Evolutionary conservation across 108 stramenopile species (phyloP).

Genomic region (Schizochytrium sp.): DNA sequence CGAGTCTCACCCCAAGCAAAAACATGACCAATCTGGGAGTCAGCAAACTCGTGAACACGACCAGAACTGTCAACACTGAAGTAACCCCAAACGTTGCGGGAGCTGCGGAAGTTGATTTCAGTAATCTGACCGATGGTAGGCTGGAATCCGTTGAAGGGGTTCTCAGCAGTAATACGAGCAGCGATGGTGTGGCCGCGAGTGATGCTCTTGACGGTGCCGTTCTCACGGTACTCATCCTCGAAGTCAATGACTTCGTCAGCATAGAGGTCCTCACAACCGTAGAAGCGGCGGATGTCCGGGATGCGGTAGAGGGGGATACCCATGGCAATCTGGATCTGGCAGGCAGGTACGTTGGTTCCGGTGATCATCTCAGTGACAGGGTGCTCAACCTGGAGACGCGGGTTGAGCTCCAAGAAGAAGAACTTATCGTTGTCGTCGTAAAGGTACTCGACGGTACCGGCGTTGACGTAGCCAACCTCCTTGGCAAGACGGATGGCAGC

Average conservation of each 20-base stretch:
- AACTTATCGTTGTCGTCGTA: slow-evolving; percentile 91
- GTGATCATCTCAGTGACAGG: slow-evolving; percentile 99
- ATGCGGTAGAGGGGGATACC: slow-evolving; percentile 96
- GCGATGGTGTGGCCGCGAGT: slow-evolving; percentile 92
- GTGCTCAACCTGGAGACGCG: slow-evolving; percentile 97
- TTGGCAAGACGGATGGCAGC: slow-evolving; percentile 96
- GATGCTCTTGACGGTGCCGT: not conserved
- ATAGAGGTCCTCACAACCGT: slow-evolving; percentile 84
- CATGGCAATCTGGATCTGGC: slow-evolving; percentile 98
- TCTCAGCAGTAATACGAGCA: slow-evolving; percentile 98
- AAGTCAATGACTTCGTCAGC: slow-evolving; percentile 81
- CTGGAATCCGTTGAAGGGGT: slow-evolving; percentile 98
- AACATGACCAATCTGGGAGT: slow-evolving; percentile 99
- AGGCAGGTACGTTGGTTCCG: slow-evolving; percentile 93
- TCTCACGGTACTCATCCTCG: slow-evolving; percentile 60
- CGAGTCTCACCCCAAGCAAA: slow-evolving; percentile 93
- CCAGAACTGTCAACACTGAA: slow-evolving; percentile 97
- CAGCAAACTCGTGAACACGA: slow-evolving; percentile 98
- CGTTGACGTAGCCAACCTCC: slow-evolving; percentile 97
- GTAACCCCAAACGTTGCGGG: slow-evolving; percentile 99
- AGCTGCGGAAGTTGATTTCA: slow-evolving; percentile 97
- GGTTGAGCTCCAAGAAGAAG: slow-evolving; percentile 98
- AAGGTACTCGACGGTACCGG: slow-evolving; percentile 99
- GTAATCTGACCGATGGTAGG: slow-evolving; percentile 94
- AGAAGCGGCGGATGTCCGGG: slow-evolving; percentile 92